Conservation (phyloP, 2,329 filamentous ascomycete genomes). For the Fonsecaea monophora region DNA sequence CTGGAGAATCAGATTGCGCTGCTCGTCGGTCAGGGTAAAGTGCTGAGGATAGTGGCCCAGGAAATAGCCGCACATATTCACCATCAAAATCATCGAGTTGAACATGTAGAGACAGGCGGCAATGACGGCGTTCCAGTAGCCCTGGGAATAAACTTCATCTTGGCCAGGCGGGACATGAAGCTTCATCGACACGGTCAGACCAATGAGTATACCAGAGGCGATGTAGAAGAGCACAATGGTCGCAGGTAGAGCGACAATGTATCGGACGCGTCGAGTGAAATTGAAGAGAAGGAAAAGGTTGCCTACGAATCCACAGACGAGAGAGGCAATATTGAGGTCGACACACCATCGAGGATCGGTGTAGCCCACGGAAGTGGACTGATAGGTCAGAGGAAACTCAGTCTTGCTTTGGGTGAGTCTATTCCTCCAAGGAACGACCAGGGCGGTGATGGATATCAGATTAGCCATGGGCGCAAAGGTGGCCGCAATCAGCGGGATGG, state of each 20-base stretch:
- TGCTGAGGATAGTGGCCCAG: slow-evolving; percentile 77
- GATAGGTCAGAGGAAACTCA: slow-evolving; percentile 55
- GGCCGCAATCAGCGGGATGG: slow-evolving; percentile 78
- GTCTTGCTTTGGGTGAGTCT: slow-evolving; percentile 48
- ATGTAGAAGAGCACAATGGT: slow-evolving; percentile 82
- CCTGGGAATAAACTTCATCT: slow-evolving; percentile 72
- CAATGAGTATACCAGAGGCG: slow-evolving; percentile 67
- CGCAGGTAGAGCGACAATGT: slow-evolving; percentile 79
- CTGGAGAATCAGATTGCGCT: slow-evolving; percentile 87
- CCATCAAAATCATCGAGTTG: slow-evolving; percentile 74
- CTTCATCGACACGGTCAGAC: slow-evolving; percentile 71
- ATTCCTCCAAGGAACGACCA: slow-evolving; percentile 79
- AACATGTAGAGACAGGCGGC: slow-evolving; percentile 80
- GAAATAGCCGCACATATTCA: slow-evolving; percentile 80
- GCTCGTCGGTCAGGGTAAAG: slow-evolving; percentile 77
- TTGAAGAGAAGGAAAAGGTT: slow-evolving; percentile 86
- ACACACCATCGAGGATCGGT: slow-evolving; percentile 76
- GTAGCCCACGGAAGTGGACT: slow-evolving; percentile 60
- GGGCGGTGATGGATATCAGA: slow-evolving; percentile 82
- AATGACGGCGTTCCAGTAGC: slow-evolving; percentile 85
- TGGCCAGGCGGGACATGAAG: slow-evolving; percentile 61
- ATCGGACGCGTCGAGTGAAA: slow-evolving; percentile 80
- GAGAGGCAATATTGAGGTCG: slow-evolving; percentile 76
- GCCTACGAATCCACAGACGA: slow-evolving; percentile 75
- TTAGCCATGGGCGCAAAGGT: slow-evolving; percentile 87